phyloP scores from a whole-genome alignment of 1,284 basidiomycete genomes.

The Pseudozyma sp. region DNA sequence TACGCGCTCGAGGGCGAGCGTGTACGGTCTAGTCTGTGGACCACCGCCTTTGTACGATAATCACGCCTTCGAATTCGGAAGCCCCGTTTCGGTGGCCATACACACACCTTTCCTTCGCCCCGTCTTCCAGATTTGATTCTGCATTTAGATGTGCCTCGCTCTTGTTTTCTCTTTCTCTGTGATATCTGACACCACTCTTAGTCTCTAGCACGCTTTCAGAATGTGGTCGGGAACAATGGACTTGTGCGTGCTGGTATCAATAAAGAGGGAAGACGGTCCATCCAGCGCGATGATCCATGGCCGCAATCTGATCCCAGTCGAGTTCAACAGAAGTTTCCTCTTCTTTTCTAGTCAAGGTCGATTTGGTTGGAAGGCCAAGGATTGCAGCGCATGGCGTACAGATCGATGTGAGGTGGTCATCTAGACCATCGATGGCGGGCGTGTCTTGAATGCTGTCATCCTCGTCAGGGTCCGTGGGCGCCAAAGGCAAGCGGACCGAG shows the following conservation, averaged over 20 bases:
- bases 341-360: not conserved
- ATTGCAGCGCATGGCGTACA: slow-evolving; percentile 38
- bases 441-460: not conserved
- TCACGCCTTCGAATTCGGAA: slow-evolving; percentile 11
- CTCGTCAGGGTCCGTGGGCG: not conserved
- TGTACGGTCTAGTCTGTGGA: not conserved
- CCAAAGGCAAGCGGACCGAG: slow-evolving; percentile 17
- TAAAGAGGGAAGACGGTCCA: slow-evolving; percentile 47
- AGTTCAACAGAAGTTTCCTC: slow-evolving; percentile 2
- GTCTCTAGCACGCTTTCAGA: not conserved
- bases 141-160: slow-evolving; percentile 23
- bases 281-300: slow-evolving; percentile 10
- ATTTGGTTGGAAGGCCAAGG: slow-evolving; percentile 26
- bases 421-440: slow-evolving; percentile 12
- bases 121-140: not conserved
- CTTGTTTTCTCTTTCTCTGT: slow-evolving; percentile 11
- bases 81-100: slow-evolving; percentile 3
- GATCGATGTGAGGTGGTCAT: slow-evolving; percentile 36
- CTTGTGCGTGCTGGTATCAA: not conserved
- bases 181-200: slow-evolving; percentile 39
- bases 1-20: not conserved
- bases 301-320: slow-evolving; percentile 33
- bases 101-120: slow-evolving; percentile 1
- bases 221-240: no score
- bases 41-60: slow-evolving; percentile 36